A percentile compares a stretch with the other conserved stretches of the same genome.
phyloP scores from a whole-genome alignment of 2,329 filamentous ascomycete species.

The Pseudogymnoascus sp. region DNA sequence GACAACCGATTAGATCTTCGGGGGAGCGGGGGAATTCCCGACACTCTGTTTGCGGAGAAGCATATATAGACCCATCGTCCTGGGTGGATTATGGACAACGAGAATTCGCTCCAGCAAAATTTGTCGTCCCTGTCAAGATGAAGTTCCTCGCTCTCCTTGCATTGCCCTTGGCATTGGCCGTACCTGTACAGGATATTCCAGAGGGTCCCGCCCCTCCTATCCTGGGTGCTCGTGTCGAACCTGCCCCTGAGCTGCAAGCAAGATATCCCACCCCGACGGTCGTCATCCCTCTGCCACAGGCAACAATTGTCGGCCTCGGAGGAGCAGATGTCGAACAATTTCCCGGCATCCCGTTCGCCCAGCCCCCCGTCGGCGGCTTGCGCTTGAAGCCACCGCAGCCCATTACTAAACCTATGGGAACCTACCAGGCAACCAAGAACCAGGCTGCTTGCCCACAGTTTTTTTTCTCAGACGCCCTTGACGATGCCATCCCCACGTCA shows the following conservation, averaged over 20 bases:
- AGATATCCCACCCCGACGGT: slow-evolving; percentile 16
- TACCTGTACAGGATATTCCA: not conserved
- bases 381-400: slow-evolving; percentile 62
- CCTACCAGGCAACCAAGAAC: slow-evolving; percentile 48
- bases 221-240: not conserved
- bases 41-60: not conserved
- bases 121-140: not conserved
- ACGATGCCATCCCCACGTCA: slow-evolving; percentile 26
- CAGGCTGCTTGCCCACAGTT: slow-evolving; percentile 66
- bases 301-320: slow-evolving; percentile 19
- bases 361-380: slow-evolving; percentile 56
- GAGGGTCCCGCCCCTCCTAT: not conserved
- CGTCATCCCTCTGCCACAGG: slow-evolving; percentile 16
- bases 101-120: slow-evolving; percentile 2
- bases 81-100: not conserved
- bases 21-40: not conserved
- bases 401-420: slow-evolving; percentile 49
- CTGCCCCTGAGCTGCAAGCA: not conserved
- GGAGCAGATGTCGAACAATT: slow-evolving; percentile 51
- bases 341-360: slow-evolving; percentile 66
- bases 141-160: slow-evolving; percentile 1
- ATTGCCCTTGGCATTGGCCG: slow-evolving; percentile 2
- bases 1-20: not conserved
- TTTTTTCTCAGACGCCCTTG: slow-evolving; percentile 43
- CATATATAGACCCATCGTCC: not conserved